Percentiles rank a stretch among this genome's conserved stretches.
Evolutionary conservation across 176 grass and related monocot species (phyloP).

Genomic region (Eleusine coracana): DNA sequence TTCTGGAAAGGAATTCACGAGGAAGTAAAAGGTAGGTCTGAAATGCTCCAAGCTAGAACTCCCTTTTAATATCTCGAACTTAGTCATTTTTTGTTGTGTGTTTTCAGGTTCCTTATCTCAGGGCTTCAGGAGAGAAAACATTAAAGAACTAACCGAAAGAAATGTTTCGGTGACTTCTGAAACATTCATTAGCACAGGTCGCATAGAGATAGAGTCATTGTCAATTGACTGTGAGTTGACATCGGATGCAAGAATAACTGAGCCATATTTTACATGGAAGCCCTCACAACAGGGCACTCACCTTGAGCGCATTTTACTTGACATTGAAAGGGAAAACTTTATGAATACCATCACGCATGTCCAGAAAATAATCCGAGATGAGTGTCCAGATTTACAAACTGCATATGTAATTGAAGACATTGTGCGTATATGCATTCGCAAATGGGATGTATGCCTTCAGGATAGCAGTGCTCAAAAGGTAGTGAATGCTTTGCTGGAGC

Average conservation of each 20-base stretch:
- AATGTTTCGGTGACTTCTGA: conserved; percentile 28
- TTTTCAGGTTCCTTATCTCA: conserved; percentile 49
- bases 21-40: conserved; percentile 39
- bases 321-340: conserved; percentile 48
- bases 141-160: conserved; percentile 27
- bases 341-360: conserved; percentile 40
- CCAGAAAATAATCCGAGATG: conserved; percentile 43
- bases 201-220: conserved; percentile 20
- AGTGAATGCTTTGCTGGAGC: conserved; percentile 46
- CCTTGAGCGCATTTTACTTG: conserved; percentile 47
- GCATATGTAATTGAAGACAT: conserved; percentile 47
- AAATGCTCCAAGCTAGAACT: conserved; percentile 27
- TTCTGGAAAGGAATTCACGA: conserved; percentile 2
- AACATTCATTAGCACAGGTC: conserved; percentile 15
- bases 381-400: conserved; percentile 31
- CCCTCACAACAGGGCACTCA: conserved; percentile 21
- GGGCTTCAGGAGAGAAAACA: conserved; percentile 12
- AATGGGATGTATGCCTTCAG: conserved; percentile 38
- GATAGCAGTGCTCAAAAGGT: conserved; percentile 46
- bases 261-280: conserved; percentile 45
- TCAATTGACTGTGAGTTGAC: conserved; percentile 15
- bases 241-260: conserved; percentile 29
- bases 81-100: conserved; percentile 6
- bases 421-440: conserved; percentile 44
- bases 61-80: conserved; percentile 12